Evolutionary conservation across 441 rosid genomes (phyloP).

Genomic region (Croton laevigatus): DNA sequence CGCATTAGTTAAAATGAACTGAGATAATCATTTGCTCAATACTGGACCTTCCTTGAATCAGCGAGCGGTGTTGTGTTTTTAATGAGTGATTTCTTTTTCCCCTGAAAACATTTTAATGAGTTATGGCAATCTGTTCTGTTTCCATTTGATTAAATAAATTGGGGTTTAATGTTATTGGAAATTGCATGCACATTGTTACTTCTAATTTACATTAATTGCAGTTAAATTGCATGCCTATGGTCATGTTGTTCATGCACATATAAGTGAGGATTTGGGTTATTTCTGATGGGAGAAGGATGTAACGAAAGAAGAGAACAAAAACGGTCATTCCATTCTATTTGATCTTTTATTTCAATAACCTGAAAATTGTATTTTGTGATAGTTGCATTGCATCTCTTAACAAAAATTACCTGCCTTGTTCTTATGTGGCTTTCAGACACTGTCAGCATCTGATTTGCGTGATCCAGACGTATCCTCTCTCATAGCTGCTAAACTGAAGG

Average conservation of each 20-base stretch:
- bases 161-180: neutral
- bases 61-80: neutral
- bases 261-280: neutral
- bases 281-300: neutral
- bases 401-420: conserved; percentile 10
- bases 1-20: neutral
- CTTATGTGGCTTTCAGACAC: conserved; percentile 53
- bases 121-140: neutral
- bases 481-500: conserved; percentile 80
- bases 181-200: neutral
- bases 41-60: neutral
- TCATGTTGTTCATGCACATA: neutral
- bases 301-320: too few relatives aligned
- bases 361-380: neutral
- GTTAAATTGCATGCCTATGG: neutral
- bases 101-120: neutral
- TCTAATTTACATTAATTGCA: neutral
- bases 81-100: neutral
- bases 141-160: neutral
- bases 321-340: neutral
- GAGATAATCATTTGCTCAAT: neutral
- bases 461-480: conserved; percentile 69
- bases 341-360: neutral
- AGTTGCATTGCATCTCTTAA: conserved; percentile 5
- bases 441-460: conserved; percentile 75